Percentiles rank a stretch among this genome's conserved stretches.
phyloP scores from a whole-genome alignment of 2,329 filamentous ascomycete species.

The Colletotrichum tabaci region DNA sequence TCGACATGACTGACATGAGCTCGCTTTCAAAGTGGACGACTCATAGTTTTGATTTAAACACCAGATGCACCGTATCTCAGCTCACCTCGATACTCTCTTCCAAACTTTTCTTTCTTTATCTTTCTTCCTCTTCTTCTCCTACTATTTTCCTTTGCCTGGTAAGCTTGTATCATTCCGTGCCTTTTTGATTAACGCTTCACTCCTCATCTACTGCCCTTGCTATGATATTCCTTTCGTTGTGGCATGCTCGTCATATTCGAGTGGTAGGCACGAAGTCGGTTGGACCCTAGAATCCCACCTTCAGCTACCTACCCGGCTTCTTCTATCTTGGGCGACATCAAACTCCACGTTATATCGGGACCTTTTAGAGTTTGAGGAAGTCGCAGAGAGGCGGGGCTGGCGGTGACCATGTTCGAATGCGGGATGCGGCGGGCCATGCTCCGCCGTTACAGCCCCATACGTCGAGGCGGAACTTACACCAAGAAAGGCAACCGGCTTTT shows the following conservation, averaged over 20 bases:
- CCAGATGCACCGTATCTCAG: too few relatives aligned
- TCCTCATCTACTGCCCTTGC: too few relatives aligned
- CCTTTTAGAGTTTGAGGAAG: neutral
- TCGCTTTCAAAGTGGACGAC: neutral
- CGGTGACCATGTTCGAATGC: constrained; percentile 27
- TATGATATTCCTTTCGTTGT: neutral
- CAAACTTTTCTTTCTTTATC: too few relatives aligned
- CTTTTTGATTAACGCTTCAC: too few relatives aligned
- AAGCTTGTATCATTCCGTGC: too few relatives aligned
- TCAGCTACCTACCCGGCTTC: too few relatives aligned
- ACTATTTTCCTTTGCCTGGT: too few relatives aligned
- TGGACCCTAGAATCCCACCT: neutral
- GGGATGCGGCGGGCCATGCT: constrained; percentile 34
- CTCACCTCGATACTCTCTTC: too few relatives aligned
- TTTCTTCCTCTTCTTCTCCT: too few relatives aligned
- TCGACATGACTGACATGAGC: neutral
- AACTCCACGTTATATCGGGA: neutral
- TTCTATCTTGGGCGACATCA: neutral
- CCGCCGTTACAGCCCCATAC: constrained; percentile 35
- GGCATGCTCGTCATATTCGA: neutral
- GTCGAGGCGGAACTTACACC: constrained; percentile 20
- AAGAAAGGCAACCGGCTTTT: neutral
- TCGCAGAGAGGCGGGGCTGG: constrained; percentile 19
- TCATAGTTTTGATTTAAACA: neutral
- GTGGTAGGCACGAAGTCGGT: neutral